phyloP scores from a whole-genome alignment of 2,329 filamentous ascomycete species.

The Thermomyces lanuginosus region DNA sequence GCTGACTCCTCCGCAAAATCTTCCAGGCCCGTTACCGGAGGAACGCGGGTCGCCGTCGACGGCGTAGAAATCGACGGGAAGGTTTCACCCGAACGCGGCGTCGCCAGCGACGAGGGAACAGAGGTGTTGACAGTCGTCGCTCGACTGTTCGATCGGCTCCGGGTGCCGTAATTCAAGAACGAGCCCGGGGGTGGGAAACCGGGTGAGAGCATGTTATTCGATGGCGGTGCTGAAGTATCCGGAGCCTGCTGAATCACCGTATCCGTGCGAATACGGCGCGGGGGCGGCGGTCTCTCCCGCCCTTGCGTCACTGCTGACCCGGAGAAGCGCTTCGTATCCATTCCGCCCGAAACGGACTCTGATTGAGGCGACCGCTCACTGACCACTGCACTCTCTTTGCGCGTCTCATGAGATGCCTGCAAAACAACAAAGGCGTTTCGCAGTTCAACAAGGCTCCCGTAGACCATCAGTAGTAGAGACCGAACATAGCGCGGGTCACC shows the following conservation, averaged over 20 bases:
- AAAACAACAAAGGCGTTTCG: constrained; percentile 42
- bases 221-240: constrained; percentile 12
- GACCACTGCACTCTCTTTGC: constrained; percentile 13
- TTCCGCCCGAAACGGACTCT: constrained; percentile 16
- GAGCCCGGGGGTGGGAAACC: constrained; percentile 16
- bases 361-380: constrained; percentile 14
- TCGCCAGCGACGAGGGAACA: constrained; percentile 36
- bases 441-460: constrained; percentile 41
- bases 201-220: constrained; percentile 19
- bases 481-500: constrained; percentile 42
- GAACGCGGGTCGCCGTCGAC: constrained; percentile 34
- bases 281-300: constrained; percentile 27
- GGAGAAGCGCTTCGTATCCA: constrained; percentile 14
- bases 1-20: constrained; percentile 59
- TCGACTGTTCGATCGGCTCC: constrained; percentile 35
- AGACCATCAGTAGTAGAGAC: constrained; percentile 42
- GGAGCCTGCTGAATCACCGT: constrained; percentile 31
- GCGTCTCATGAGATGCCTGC: constrained; percentile 24
- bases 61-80: constrained; percentile 40
- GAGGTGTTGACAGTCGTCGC: constrained; percentile 36
- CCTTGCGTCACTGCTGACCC: constrained; percentile 29
- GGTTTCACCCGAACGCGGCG: constrained; percentile 67
- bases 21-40: constrained; percentile 43
- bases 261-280: constrained; percentile 33
- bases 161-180: constrained; percentile 16